Base-by-base conservation (phyloP, 495 filamentous ascomycete genomes). In the Penicillium turbatum region DNA sequence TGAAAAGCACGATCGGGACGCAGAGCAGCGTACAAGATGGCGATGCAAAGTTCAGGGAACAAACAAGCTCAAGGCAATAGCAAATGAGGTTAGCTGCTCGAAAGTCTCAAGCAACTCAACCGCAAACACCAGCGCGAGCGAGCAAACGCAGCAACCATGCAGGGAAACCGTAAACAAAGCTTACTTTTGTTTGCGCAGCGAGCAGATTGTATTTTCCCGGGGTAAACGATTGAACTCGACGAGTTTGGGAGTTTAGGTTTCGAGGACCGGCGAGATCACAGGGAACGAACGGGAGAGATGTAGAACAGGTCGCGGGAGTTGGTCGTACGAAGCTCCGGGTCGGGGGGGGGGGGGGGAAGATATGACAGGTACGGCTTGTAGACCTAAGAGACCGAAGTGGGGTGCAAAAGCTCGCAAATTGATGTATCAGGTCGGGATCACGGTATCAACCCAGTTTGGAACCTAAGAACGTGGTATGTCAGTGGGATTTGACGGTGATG, bases 121-220 rank as follows among this genome's bases (percentile, higher is more conserved):
- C 19, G 13, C 31, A 46, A 37, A 7, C 34, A 17, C 29, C 13
- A 53, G 10, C 37, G 35, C 43, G 44, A 19, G 5, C n/a, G 42
- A 38, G 27, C 40, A 51, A 50, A 44, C 46, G 45, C 19, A 50
- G 40, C 38, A 16, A 45, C 17, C 35, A 37, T 4, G 16, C 30
- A 53, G 13, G 17, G 35, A 41, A 37, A 44, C 31, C 40, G 49
- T 40, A 43, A 35, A n/a, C 19, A 17, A 53, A 46, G 48, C 59
- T 61, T 59, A 58, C 55, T 54, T 55, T 61, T 13, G 54, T 57
- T 57, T 61, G 55, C 48, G 59, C 53, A 38, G 47, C 38, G 38
- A 38, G 42, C 39, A 13, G 46, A 53, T 44, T 53, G 40, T 19
- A 5, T 26, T 13, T 49, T n/a, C 36, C 45, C 19, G 17, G 24